A percentile compares a stretch with the other conserved stretches of the same genome.
phyloP scores from a whole-genome alignment of 192 early-diverging fungal species.

The Allomyces arbusculus region DNA sequence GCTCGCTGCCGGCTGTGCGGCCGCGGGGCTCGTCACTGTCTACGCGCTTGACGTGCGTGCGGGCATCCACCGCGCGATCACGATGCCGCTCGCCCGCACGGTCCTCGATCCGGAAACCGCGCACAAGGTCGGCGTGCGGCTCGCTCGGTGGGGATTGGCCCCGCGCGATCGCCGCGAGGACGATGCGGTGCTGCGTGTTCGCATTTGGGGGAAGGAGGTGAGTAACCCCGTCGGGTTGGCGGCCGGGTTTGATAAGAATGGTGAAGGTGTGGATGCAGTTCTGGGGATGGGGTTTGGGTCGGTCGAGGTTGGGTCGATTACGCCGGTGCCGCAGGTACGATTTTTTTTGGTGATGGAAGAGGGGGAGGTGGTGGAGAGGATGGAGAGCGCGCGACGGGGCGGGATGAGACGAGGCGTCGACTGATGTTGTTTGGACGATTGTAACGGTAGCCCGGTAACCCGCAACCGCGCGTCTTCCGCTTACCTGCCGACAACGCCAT shows the following conservation, averaged over 20 bases:
- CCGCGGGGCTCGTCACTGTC: conserved; percentile 20
- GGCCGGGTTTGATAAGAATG: conserved; percentile 84
- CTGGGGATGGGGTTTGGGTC: conserved; percentile 68
- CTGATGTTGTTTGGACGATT: not conserved
- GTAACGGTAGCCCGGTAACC: conserved; percentile 58
- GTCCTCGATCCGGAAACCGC: conserved; percentile 50
- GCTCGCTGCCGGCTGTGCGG: conserved; percentile 10
- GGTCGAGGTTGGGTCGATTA: conserved; percentile 80
- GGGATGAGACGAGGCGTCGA: no score
- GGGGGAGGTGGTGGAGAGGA: not conserved
- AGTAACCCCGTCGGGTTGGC: conserved; percentile 69
- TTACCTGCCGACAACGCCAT: conserved; percentile 46
- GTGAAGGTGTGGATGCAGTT: conserved; percentile 62
- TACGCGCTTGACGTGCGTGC: conserved; percentile 58
- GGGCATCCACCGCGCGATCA: conserved; percentile 36
- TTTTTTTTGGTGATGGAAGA: conserved; percentile 7
- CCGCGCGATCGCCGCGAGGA: conserved; percentile 41
- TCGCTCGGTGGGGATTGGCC: conserved; percentile 33
- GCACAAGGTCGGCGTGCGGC: conserved; percentile 42
- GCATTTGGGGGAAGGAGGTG: conserved; percentile 50
- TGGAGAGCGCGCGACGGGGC: not conserved
- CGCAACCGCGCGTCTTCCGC: conserved; percentile 67
- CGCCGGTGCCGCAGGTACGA: conserved; percentile 50
- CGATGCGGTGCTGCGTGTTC: conserved; percentile 21
- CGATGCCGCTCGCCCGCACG: conserved; percentile 45